phyloP scores from a whole-genome alignment of 495 filamentous ascomycete genomes.

The Cryomyces minteri region DNA sequence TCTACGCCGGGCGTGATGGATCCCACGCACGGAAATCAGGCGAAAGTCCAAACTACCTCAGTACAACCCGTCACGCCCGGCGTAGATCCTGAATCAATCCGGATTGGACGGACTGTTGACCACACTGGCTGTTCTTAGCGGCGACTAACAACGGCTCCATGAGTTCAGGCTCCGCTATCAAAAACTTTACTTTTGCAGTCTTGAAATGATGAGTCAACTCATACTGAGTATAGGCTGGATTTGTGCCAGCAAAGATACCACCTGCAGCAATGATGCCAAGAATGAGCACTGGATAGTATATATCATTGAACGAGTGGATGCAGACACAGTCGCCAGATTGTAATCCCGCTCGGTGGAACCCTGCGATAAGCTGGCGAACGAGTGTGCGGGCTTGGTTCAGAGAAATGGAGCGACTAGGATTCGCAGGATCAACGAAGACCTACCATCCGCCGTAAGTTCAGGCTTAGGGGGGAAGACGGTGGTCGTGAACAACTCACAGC shows the following conservation, averaged over 20 bases:
- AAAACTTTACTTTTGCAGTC: slow-evolving; percentile 20
- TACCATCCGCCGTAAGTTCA: background rate
- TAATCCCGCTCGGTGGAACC: slow-evolving; percentile 12
- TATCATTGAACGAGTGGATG: slow-evolving; percentile 16
- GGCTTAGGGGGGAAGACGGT: background rate
- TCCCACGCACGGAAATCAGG: no score
- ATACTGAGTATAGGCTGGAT: slow-evolving; percentile 22
- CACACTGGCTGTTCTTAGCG: slow-evolving; percentile 23
- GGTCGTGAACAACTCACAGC: slow-evolving; percentile 2
- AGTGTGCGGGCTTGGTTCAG: slow-evolving; percentile 8
- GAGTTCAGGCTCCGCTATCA: slow-evolving; percentile 31
- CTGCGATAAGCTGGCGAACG: slow-evolving; percentile 15
- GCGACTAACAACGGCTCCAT: slow-evolving; percentile 25
- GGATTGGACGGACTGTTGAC: no score
- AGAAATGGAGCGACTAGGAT: slow-evolving; percentile 10
- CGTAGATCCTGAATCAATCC: no score
- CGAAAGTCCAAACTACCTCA: no score
- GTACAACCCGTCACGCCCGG: no score
- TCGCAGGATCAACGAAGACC: slow-evolving; percentile 13
- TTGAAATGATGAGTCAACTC: slow-evolving; percentile 26
- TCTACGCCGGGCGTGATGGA: no score
- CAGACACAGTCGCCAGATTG: slow-evolving; percentile 15
- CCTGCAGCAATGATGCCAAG: slow-evolving; percentile 21
- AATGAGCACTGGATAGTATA: slow-evolving; percentile 20
- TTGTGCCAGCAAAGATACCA: slow-evolving; percentile 21